Evolutionary conservation across 768 basidiomycete genomes (phyloP).

Genomic region (Lyophyllum shimeji): DNA sequence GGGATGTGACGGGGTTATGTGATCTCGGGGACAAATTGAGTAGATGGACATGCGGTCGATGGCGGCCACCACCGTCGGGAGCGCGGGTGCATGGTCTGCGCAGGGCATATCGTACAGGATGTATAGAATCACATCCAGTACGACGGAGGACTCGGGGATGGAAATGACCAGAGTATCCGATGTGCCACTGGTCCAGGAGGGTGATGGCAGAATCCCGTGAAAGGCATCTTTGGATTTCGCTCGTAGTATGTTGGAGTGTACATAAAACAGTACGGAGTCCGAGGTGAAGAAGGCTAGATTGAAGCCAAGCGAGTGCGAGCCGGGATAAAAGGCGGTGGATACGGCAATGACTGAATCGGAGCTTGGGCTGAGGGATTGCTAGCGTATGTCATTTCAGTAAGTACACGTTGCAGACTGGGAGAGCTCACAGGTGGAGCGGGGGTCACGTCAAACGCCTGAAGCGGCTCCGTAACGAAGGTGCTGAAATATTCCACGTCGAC

Average conservation of each 20-base stretch:
- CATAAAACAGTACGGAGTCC: conserved; percentile 29
- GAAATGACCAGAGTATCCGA: conserved; percentile 25
- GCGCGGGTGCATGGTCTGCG: conserved; percentile 49
- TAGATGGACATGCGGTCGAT: conserved; percentile 34
- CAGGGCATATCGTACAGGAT: conserved; percentile 50
- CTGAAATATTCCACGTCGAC: background rate
- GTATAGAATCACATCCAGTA: conserved; percentile 59
- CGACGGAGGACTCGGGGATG: conserved; percentile 40
- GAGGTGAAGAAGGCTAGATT: conserved; percentile 26
- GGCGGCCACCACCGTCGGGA: conserved; percentile 45
- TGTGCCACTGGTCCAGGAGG: conserved; percentile 21
- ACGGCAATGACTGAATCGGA: conserved; percentile 17
- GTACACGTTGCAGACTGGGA: too few species aligned
- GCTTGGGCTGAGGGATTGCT: background rate
- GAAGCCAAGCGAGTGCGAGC: conserved; percentile 18
- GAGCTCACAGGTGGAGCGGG: background rate
- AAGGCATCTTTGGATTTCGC: conserved; percentile 17
- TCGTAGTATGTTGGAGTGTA: conserved; percentile 18
- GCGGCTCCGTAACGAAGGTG: background rate
- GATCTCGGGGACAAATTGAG: conserved; percentile 19
- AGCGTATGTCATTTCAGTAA: background rate
- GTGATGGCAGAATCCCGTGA: conserved; percentile 13
- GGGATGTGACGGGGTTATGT: conserved; percentile 26
- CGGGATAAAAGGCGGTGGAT: conserved; percentile 28
- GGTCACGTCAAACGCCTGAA: background rate